Conservation (phyloP, 495 filamentous ascomycete species). For the Trichocladium antarcticum region DNA sequence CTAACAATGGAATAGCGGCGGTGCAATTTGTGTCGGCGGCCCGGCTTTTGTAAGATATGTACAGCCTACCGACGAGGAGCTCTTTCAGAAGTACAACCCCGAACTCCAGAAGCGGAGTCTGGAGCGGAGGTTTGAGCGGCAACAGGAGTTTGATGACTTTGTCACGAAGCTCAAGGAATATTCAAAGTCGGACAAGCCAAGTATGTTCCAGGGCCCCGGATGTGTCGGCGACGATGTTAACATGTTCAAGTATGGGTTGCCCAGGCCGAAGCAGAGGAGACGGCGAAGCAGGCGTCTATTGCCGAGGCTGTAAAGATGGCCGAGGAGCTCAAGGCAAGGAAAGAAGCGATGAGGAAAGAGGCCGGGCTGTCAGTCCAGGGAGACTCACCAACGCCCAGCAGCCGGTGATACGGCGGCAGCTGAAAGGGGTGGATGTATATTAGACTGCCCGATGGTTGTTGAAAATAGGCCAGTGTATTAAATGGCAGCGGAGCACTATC, state of each 20-base stretch:
- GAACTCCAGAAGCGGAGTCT: slow-evolving; percentile 77
- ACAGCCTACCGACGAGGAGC: slow-evolving; percentile 78
- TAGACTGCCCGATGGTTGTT: slow-evolving; percentile 1
- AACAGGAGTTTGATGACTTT: slow-evolving; percentile 83
- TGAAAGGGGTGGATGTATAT: neutral
- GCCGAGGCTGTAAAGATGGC: slow-evolving; percentile 37
- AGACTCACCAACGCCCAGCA: neutral
- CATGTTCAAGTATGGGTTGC: slow-evolving; percentile 53
- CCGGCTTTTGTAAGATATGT: slow-evolving; percentile 74
- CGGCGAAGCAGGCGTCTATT: slow-evolving; percentile 35
- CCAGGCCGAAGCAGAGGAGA: slow-evolving; percentile 49
- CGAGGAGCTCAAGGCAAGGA: slow-evolving; percentile 52
- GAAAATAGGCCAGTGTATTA: neutral
- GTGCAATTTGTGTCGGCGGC: slow-evolving; percentile 62
- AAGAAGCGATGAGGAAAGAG: slow-evolving; percentile 47
- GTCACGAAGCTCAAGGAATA: slow-evolving; percentile 73
- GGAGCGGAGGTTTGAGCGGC: slow-evolving; percentile 56
- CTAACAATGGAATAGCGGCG: slow-evolving; percentile 43
- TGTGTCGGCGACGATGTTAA: neutral
- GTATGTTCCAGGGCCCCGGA: slow-evolving; percentile 18
- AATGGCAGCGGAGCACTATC: too few relatives aligned
- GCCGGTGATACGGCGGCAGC: neutral
- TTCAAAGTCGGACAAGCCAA: slow-evolving; percentile 82
- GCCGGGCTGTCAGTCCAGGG: slow-evolving; percentile 24
- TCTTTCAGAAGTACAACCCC: slow-evolving; percentile 85